A percentile compares a stretch with the other conserved stretches of the same genome.
These are phyloP conservation scores for Tetrastigma voinierianum DNA, from an alignment of 164 flowering plant genomes.

Conservation along the genomic window DNA sequence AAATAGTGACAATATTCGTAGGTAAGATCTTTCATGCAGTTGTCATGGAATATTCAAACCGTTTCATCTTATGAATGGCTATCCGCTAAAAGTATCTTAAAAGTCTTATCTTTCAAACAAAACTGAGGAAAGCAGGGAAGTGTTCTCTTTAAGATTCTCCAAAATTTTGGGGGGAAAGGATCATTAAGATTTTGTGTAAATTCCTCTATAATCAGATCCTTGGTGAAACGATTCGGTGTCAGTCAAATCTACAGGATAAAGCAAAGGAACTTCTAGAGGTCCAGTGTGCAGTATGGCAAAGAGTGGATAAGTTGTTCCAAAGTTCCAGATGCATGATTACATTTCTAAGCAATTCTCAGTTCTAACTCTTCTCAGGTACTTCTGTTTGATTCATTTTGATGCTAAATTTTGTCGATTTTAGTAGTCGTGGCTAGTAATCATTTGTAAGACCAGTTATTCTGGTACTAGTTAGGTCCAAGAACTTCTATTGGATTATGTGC, in stretches of 20 bases:
- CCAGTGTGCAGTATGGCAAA: conserved; percentile 74
- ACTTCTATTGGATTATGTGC: too few species aligned
- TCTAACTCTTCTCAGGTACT: conserved; percentile 20
- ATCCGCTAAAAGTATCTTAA: neutral
- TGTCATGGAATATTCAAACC: neutral
- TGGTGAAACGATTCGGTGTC: conserved; percentile 77
- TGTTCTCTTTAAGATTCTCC: neutral
- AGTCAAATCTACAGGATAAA: conserved; percentile 56
- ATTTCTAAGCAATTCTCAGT: conserved; percentile 85
- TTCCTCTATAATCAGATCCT: conserved; percentile 57
- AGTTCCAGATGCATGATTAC: conserved; percentile 82
- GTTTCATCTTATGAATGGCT: too few species aligned
- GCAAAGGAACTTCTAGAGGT: conserved; percentile 69
- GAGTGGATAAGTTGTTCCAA: conserved; percentile 79
- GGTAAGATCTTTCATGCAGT: neutral
- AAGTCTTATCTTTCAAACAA: neutral
- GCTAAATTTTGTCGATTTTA: too few species aligned
- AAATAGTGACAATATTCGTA: neutral
- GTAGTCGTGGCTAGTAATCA: too few species aligned
- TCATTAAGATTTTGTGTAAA: neutral
- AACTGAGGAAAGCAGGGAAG: neutral
- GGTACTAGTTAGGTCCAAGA: too few species aligned
- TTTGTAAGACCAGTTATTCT: too few species aligned
- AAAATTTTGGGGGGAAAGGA: neutral
- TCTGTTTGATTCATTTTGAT: too few species aligned